Conservation (phyloP, 163 green algal genomes). For the Prototheca wickerhamii region DNA sequence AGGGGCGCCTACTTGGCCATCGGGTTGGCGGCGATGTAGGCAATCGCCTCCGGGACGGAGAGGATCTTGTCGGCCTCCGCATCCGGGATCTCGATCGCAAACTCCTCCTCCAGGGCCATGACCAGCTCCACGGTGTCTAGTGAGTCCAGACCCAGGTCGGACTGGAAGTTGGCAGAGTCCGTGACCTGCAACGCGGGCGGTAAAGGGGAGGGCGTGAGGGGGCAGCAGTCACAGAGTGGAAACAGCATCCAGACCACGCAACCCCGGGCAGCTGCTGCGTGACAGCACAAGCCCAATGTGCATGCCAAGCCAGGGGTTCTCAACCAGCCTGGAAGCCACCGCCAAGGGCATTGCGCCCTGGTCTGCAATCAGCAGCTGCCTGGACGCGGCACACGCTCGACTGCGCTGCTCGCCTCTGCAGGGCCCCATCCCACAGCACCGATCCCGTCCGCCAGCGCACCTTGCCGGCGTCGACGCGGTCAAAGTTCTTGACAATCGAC, state of each 20-base stretch:
- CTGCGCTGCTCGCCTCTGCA: too few relatives aligned
- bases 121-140: constrained; percentile 94
- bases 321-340: too few relatives aligned
- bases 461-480: constrained; percentile 93
- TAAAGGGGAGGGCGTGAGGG: neutral
- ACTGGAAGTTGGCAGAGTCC: constrained; percentile 68
- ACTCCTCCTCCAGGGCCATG: constrained; percentile 99
- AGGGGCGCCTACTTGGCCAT: constrained; percentile 70
- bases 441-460: constrained; percentile 36
- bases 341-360: too few relatives aligned
- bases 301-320: too few relatives aligned
- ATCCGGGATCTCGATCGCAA: constrained; percentile 97
- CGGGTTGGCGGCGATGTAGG: constrained; percentile 91
- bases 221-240: neutral
- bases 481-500: constrained; percentile 92
- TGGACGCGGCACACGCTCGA: too few relatives aligned
- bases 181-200: constrained; percentile 54
- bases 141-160: constrained; percentile 94
- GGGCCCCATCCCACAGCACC: too few relatives aligned
- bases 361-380: too few relatives aligned
- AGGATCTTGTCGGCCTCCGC: constrained; percentile 95
- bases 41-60: constrained; percentile 79
- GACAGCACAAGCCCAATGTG: too few relatives aligned
- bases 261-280: too few relatives aligned
- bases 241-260: too few relatives aligned